Evolutionary conservation across 2,329 filamentous ascomycete species (phyloP).

Genomic region (Fusarium proliferatum): DNA sequence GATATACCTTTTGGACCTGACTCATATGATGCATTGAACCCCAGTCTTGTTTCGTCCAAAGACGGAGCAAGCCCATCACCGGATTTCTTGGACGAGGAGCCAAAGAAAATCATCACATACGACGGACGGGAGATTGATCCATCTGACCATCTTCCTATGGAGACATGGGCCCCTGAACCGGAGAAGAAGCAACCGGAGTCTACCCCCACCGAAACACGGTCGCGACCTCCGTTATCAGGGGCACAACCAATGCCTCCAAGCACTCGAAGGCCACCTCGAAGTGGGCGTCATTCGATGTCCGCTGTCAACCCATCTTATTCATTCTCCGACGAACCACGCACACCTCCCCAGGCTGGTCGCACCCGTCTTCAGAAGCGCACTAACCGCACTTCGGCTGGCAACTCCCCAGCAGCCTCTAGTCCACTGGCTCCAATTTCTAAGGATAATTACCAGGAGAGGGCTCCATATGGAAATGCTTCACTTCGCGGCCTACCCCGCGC

Average conservation of each 20-base stretch:
- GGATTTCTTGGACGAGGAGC: slow-evolving; percentile 60
- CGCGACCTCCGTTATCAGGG: slow-evolving; percentile 62
- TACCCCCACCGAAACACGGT: slow-evolving; percentile 46
- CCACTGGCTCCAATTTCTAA: slow-evolving; percentile 65
- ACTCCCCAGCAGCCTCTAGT: slow-evolving; percentile 54
- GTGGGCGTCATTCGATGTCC: slow-evolving; percentile 62
- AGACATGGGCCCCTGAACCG: slow-evolving; percentile 81
- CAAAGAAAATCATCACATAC: slow-evolving; percentile 76
- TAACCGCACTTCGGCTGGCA: slow-evolving; percentile 56
- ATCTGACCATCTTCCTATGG: slow-evolving; percentile 81
- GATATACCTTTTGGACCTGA: slow-evolving; percentile 79
- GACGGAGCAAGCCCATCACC: slow-evolving; percentile 52
- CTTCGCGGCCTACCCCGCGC: slow-evolving; percentile 56
- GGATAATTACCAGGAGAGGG: slow-evolving; percentile 62
- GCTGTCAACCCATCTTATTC: slow-evolving; percentile 48
- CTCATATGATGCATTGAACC: slow-evolving; percentile 79
- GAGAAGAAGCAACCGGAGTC: slow-evolving; percentile 59
- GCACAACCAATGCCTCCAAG: slow-evolving; percentile 63
- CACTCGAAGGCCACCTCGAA: slow-evolving; percentile 64
- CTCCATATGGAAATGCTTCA: slow-evolving; percentile 46
- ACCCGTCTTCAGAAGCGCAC: slow-evolving; percentile 75
- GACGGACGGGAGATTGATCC: slow-evolving; percentile 83
- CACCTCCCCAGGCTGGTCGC: slow-evolving; percentile 55
- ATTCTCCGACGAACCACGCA: slow-evolving; percentile 49
- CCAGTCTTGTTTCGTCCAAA: slow-evolving; percentile 55